These are phyloP conservation scores for Cystofilobasidium macerans DNA, from an alignment of 768 basidiomycete genomes.

Conservation along the genomic window DNA sequence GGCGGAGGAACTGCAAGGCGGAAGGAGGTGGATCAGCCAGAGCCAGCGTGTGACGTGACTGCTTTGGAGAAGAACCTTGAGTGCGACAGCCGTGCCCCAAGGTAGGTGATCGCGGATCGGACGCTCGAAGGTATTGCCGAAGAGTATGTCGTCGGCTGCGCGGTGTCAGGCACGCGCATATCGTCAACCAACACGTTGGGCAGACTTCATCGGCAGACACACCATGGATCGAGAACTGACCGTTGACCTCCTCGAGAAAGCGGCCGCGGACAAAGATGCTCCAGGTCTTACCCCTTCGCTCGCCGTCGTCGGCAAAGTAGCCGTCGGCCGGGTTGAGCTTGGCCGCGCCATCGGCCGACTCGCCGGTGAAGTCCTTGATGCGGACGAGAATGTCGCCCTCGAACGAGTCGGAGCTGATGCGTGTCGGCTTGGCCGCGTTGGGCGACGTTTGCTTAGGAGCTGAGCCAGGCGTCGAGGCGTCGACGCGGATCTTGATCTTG, in stretches of 20 bases:
- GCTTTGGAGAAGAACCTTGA: background rate
- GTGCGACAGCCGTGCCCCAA: slow-evolving; percentile 23
- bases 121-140: slow-evolving; percentile 23
- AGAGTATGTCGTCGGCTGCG: slow-evolving; percentile 21
- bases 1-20: slow-evolving; percentile 4
- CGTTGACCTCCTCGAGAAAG: slow-evolving; percentile 19
- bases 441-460: background rate
- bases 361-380: slow-evolving; percentile 22
- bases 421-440: slow-evolving; percentile 15
- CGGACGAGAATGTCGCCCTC: slow-evolving; percentile 21
- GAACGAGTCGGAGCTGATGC: slow-evolving; percentile 13
- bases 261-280: slow-evolving; percentile 18
- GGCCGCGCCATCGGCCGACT: slow-evolving; percentile 8
- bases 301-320: slow-evolving; percentile 8
- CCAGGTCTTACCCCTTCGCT: slow-evolving; percentile 18
- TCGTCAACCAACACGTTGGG: no score
- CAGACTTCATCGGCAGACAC: no score
- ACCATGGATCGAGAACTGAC: no score
- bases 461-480: slow-evolving; percentile 8
- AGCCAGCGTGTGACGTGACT: background rate
- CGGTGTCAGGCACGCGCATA: background rate
- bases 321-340: background rate
- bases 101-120: slow-evolving; percentile 24
- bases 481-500: background rate
- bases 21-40: background rate